Percentiles rank a stretch among this genome's conserved stretches.
These are phyloP conservation scores for Corynespora cassiicola DNA, from an alignment of 2,329 filamentous ascomycete species.

Conservation along the genomic window DNA sequence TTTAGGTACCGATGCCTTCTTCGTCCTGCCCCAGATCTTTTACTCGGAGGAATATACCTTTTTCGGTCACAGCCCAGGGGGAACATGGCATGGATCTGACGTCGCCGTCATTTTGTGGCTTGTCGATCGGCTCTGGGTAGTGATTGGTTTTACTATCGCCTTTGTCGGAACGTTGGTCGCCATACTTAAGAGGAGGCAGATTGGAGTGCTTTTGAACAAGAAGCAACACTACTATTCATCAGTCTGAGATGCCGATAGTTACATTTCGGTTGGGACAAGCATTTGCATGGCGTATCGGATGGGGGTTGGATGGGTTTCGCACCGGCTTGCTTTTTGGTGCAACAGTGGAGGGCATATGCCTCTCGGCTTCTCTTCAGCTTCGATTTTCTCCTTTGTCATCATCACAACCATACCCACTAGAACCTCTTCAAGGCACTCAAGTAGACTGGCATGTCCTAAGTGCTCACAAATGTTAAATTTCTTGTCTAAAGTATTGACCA, in stretches of 20 bases:
- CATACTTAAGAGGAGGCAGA: background rate
- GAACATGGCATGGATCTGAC: constrained; percentile 38
- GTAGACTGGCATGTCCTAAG: too few relatives aligned
- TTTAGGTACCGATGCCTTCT: constrained; percentile 13
- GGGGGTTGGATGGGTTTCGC: too few relatives aligned
- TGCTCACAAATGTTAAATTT: too few relatives aligned
- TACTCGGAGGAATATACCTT: constrained; percentile 38
- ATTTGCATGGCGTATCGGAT: too few relatives aligned
- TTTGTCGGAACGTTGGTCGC: background rate
- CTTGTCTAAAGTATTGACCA: too few relatives aligned
- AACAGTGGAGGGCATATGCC: too few relatives aligned
- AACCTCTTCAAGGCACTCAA: too few relatives aligned
- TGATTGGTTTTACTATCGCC: constrained; percentile 3
- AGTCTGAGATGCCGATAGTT: too few relatives aligned
- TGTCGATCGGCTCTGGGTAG: constrained; percentile 15
- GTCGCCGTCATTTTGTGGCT: constrained; percentile 36
- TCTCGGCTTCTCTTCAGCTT: too few relatives aligned
- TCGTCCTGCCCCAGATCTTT: constrained; percentile 31
- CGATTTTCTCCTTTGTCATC: constrained; percentile 6
- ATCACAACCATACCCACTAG: constrained; percentile 19
- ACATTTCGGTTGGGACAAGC: too few relatives aligned
- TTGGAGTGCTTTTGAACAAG: background rate
- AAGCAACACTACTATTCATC: too few relatives aligned
- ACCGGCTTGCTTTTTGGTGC: too few relatives aligned
- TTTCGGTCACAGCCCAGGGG: constrained; percentile 37